Base-by-base conservation (phyloP, 306 rosid genomes). In the Inga leiocalycina region DNA sequence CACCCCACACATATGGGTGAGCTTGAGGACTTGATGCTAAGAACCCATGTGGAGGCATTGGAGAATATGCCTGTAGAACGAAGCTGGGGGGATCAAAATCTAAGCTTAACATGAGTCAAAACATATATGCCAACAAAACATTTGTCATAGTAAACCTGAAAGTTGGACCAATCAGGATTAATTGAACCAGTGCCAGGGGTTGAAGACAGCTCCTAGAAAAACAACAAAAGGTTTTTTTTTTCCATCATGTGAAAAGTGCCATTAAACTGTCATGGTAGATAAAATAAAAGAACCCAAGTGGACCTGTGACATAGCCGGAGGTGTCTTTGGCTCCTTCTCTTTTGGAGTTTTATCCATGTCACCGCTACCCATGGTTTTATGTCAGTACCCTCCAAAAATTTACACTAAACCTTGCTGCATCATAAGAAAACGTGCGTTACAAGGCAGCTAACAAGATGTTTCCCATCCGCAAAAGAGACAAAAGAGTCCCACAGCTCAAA, bases 1-100 rank as follows among this genome's bases (percentile, higher is more conserved):
- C 98, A 37, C 99, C 99, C 99, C 99, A 93, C 98, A 96, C 90
- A 87, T 96, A 96, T 54, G 99, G 97, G 86, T 91, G 98, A 74
- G 95, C 94, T 78, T 96, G 99, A 71, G 97, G 99, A 82, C 92
- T 94, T 74, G 98, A 92, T 43, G 99, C 97, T 93, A 96, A 27
- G 85, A 82, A 96, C 65, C 98, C 98, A 83, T 90, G 99, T 12
- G 99, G 97, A 79, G 99, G 99, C 51, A 96, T 86, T 35, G 97
- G 93, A 89, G 99, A 92, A 84, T 92, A 96, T 62, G 99, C 97
- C 99, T 96, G 91, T 17, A 73, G 41, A 87, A 76, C 27, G 71
- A 71, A 74, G 73, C 66, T 41, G 67, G 13, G 41, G 76, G 37
- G 74, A 80, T 73, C 74, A 85, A 79, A 89, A 80, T 83, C 79